Evolutionary conservation across 352 stramenopile genomes (phyloP), one percentile per base, ranked within the genome.

Genomic region (Elongisporangium anandrum): DNA sequence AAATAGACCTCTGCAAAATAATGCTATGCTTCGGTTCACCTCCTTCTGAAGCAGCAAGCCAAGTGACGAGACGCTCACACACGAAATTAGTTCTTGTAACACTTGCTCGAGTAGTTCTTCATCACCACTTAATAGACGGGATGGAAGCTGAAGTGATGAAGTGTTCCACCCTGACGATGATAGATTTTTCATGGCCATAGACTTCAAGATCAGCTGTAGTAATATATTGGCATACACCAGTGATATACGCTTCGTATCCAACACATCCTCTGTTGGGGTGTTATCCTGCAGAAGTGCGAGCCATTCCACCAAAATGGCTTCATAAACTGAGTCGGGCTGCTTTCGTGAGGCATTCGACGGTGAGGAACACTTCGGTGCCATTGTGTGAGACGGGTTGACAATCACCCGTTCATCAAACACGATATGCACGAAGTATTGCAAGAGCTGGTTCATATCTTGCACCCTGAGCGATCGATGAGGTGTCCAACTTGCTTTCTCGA

Each of bases 131-230:
- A 47, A 54, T 4, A 61, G 16, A 13, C 34, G 15, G 0, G 56
- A 57, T 39, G 60, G 68, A 6, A 70, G 61, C 22, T 24, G 24
- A 2, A 3, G 10, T 20, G 16, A 41, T 55, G 12, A 50, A 6
- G 9, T 54, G 9, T 10, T 39, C 24, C 1, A 26, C 13, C 50
- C 48, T 59, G 15, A 19, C 21, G 7, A 13, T 51, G 24, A 34
- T 12, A 51, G n/a, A 12, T 38, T 29, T 4, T 22, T 41, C 52
- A 82, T 81, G 8, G 81, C 79, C 50, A 93, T 79, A 2, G 77
- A 81, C 59, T 93, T 93, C 9, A 89, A 34, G 13, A 87, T 70
- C 16, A 93, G 62, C 24, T 88, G 81, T 4, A 93, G 54, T 8
- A 93, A 62, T 2, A 83, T 64, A 26, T 78, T 76, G 0, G 83